phyloP scores from a whole-genome alignment of 129 eudicot species.

The Helichrysum umbraculigerum region DNA sequence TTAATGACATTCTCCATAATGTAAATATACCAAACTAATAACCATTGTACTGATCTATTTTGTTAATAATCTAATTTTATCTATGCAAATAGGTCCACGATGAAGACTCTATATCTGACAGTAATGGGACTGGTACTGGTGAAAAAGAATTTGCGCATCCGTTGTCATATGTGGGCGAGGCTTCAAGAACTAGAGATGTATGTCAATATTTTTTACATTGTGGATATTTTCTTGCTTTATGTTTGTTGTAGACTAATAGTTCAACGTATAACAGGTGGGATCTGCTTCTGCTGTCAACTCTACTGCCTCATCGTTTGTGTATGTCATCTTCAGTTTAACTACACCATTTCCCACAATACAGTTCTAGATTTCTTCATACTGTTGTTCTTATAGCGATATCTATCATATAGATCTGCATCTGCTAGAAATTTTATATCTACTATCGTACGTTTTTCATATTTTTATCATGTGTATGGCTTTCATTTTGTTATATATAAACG shows the following conservation, averaged over 20 bases:
- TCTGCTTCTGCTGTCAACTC: conserved; percentile 42
- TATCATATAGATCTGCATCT: not conserved
- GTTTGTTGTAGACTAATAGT: not conserved
- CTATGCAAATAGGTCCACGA: conserved; percentile 58
- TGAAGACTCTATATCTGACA: conserved; percentile 57
- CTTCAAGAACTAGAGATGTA: conserved; percentile 59
- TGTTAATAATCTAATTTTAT: not conserved
- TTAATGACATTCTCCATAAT: not conserved
- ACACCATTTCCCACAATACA: not conserved
- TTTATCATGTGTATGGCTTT: conserved; percentile 14
- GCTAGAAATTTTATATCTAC: conserved; percentile 7
- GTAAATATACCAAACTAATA: conserved; percentile 15
- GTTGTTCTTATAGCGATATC: not conserved
- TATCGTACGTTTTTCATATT: conserved; percentile 9
- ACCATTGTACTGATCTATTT: not conserved
- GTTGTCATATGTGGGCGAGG: conserved; percentile 28
- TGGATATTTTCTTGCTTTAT: not conserved
- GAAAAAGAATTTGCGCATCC: conserved; percentile 47
- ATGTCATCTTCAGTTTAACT: conserved; percentile 30
- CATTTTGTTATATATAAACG: conserved; percentile 13
- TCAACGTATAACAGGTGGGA: conserved; percentile 31
- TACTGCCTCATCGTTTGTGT: conserved; percentile 35
- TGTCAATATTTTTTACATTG: conserved; percentile 9
- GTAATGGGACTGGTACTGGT: conserved; percentile 37
- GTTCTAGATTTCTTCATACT: conserved; percentile 12